phyloP scores from a whole-genome alignment of 2,329 filamentous ascomycete genomes.

The Hymenoscyphus scutula region DNA sequence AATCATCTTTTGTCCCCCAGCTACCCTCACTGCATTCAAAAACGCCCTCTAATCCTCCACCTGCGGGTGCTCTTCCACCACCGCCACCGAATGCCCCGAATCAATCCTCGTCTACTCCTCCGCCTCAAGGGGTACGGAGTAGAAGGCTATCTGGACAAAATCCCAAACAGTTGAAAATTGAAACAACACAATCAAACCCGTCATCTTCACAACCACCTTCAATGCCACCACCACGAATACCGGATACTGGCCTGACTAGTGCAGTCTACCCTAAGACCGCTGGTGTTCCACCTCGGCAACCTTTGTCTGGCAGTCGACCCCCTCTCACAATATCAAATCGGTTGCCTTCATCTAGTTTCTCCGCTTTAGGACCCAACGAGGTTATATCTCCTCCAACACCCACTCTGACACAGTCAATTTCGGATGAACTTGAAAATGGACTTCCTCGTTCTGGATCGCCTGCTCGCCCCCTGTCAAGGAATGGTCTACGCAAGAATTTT shows the following conservation, averaged over 20 bases:
- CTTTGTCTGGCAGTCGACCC: conserved; percentile 19
- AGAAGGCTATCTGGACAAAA: conserved; percentile 79
- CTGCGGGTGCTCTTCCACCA: conserved; percentile 36
- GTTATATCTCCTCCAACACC: conserved; percentile 34
- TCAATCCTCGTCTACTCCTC: conserved; percentile 40
- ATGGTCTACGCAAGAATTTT: conserved; percentile 61
- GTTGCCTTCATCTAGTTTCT: conserved; percentile 32
- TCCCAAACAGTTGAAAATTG: conserved; percentile 81
- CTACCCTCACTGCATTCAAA: conserved; percentile 30
- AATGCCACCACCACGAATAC: conserved; percentile 30
- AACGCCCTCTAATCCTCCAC: conserved; percentile 26
- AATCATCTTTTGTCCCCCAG: conserved; percentile 40
- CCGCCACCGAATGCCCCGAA: conserved; percentile 40
- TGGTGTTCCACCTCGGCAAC: conserved; percentile 25
- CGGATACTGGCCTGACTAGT: conserved; percentile 15
- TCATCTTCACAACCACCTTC: conserved; percentile 23
- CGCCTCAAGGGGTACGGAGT: conserved; percentile 60
- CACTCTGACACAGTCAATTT: conserved; percentile 31
- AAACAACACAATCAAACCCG: conserved; percentile 52
- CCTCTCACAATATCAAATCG: conserved; percentile 29
- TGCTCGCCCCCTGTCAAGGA: conserved; percentile 44
- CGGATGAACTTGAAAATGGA: conserved; percentile 36
- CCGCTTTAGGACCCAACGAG: conserved; percentile 29
- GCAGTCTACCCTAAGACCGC: conserved; percentile 31
- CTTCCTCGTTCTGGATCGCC: conserved; percentile 53